These are phyloP conservation scores for Xylaria arbuscula DNA, from an alignment of 2,329 filamentous ascomycete genomes.

Conservation along the genomic window DNA sequence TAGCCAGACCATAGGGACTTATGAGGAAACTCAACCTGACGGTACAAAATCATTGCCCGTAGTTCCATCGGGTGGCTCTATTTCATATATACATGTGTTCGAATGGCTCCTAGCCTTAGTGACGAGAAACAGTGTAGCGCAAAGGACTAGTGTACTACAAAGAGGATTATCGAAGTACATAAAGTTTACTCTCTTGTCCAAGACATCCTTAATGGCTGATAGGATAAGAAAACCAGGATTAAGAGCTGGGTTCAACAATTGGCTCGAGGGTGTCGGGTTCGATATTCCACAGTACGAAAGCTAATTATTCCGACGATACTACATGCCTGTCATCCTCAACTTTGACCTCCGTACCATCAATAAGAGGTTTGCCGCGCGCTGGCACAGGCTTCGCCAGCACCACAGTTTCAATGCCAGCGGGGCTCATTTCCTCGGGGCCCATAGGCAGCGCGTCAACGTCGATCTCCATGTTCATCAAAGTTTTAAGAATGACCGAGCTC, in stretches of 20 bases:
- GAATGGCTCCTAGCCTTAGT: no score
- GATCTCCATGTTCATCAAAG: constrained; percentile 78
- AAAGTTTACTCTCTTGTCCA: no score
- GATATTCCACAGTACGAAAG: neutral
- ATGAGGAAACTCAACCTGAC: no score
- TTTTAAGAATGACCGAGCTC: constrained; percentile 81
- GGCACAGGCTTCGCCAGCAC: constrained; percentile 76
- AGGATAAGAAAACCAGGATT: neutral
- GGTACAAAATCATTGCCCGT: no score
- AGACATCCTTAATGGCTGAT: no score
- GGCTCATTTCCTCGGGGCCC: constrained; percentile 78
- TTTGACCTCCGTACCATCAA: constrained; percentile 45
- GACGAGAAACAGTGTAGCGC: no score
- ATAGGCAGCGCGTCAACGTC: constrained; percentile 87
- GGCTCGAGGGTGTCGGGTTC: neutral
- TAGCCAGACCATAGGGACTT: no score
- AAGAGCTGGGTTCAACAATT: neutral
- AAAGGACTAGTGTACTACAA: no score
- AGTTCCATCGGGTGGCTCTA: no score
- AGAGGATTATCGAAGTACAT: no score
- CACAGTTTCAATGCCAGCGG: constrained; percentile 83
- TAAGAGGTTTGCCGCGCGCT: constrained; percentile 45
- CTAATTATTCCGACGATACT: neutral
- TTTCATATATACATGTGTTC: no score
- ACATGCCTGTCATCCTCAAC: constrained; percentile 40